Base-by-base conservation (phyloP, 768 basidiomycete genomes). In the Suillus hirtellus region DNA sequence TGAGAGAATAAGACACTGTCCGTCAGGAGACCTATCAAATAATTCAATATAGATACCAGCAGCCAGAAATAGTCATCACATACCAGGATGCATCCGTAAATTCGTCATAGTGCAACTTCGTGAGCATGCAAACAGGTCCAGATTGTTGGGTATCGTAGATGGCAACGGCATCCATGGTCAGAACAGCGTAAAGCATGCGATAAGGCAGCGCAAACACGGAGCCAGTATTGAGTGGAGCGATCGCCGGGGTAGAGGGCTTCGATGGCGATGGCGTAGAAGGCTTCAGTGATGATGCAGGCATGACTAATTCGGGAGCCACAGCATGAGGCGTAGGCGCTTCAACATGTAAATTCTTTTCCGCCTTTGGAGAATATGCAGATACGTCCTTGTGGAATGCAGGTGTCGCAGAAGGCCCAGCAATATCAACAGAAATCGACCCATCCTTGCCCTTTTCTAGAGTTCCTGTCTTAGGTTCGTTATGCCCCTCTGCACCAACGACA, bases 91-190 rank as follows among this genome's bases (percentile, higher is more conserved):
- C 82, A 77, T 99, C 97, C 8, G 97, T 99, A 72, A 99, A 99
- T 70, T 96, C 94, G 65, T 96, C 95, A 73, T 97, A 99, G 77
- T 99, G 97, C 65, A 99, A 78, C 70, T 96, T 96, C 35, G 91
- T 93, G 67, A 99, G 84, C 69, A 99, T 79, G 70, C 94, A 95
- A 59, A 98, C 84, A 0, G 97, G 97, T 3, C 89, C 86, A 1
- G 93, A 85, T 78, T 99, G 96, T 77, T 99, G 97, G 4, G 96
- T 99, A 73, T 99, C 97, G 72, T 99, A 95, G 60, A 99, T 89
- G 34, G 92, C 84, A 52, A 99, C 87, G 0, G 93, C 89, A 75
- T 99, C 97, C 88, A 95, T 97, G 24, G 96, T 97, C 56, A 95
- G 90, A 17, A 99, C 94, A 1, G 97, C 94, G 69, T 90, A 99